These are phyloP conservation scores for Paramyrothecium roridum DNA, from an alignment of 2,329 filamentous ascomycete species.

Conservation along the genomic window DNA sequence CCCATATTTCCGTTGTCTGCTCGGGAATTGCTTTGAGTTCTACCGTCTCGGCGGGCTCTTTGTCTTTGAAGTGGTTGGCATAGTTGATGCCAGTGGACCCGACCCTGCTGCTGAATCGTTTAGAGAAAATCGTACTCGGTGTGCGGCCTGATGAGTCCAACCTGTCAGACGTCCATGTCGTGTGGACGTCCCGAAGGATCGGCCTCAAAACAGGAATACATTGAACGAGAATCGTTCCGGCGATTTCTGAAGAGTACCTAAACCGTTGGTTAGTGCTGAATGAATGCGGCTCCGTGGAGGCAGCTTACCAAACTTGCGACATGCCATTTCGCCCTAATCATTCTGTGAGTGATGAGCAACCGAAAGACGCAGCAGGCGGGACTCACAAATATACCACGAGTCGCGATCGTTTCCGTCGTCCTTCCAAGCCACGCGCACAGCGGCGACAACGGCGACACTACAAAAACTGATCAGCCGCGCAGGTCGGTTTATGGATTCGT, in stretches of 20 bases:
- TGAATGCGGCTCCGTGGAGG: background rate
- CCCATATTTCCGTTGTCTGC: background rate
- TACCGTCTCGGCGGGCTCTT: background rate
- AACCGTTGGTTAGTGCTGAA: background rate
- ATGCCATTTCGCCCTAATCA: constrained; percentile 19
- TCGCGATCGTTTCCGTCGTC: constrained; percentile 42
- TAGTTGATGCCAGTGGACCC: background rate
- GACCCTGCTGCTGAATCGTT: background rate
- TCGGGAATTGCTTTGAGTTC: background rate
- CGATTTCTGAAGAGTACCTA: constrained; percentile 46
- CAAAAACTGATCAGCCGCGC: background rate
- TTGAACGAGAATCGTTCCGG: constrained; percentile 53
- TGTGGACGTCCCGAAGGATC: constrained; percentile 29
- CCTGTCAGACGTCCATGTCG: constrained; percentile 16
- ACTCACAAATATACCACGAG: constrained; percentile 41
- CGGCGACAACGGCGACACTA: constrained; percentile 43
- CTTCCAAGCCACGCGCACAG: constrained; percentile 46
- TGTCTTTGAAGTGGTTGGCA: background rate
- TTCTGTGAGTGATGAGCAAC: background rate
- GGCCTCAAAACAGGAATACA: constrained; percentile 50
- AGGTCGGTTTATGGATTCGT: rapidly evolving
- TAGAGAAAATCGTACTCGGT: constrained; percentile 6
- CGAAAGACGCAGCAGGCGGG: background rate
- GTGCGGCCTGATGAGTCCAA: constrained; percentile 13
- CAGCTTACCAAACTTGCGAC: constrained; percentile 18